Evolutionary conservation across 768 basidiomycete species (phyloP).

Genomic region (Auriscalpium microsporum): DNA sequence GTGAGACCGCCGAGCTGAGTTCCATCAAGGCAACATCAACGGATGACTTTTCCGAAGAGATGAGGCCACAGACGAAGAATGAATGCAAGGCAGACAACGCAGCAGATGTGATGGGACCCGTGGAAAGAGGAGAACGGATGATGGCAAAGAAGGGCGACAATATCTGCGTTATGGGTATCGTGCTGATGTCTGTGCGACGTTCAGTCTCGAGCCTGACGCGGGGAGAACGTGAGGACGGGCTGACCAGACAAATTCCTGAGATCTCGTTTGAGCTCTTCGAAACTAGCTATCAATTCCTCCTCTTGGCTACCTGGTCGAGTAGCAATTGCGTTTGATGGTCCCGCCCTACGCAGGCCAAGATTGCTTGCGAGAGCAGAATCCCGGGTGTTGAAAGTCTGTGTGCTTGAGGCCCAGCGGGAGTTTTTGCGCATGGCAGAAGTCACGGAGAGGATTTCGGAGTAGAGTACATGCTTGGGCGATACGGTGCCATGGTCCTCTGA

Average conservation of each 20-base stretch:
- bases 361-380: slow-evolving; percentile 67
- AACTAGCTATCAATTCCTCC: slow-evolving; percentile 82
- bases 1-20: slow-evolving; percentile 82
- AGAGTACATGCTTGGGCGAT: slow-evolving; percentile 70
- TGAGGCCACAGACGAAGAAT: slow-evolving; percentile 75
- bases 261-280: slow-evolving; percentile 73
- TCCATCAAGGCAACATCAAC: slow-evolving; percentile 67
- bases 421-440: slow-evolving; percentile 97
- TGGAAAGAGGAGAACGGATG: slow-evolving; percentile 88
- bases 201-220: neutral
- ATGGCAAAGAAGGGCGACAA: slow-evolving; percentile 88
- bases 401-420: slow-evolving; percentile 85
- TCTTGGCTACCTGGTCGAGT: slow-evolving; percentile 55
- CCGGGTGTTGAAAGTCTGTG: slow-evolving; percentile 47
- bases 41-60: slow-evolving; percentile 45
- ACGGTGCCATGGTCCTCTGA: slow-evolving; percentile 18
- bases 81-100: slow-evolving; percentile 82
- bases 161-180: slow-evolving; percentile 51
- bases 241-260: slow-evolving; percentile 62
- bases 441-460: slow-evolving; percentile 85
- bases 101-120: slow-evolving; percentile 94
- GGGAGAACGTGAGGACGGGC: slow-evolving; percentile 12
- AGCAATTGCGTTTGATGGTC: slow-evolving; percentile 30
- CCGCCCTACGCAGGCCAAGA: slow-evolving; percentile 62
- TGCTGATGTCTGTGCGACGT: slow-evolving; percentile 42